phyloP scores from a whole-genome alignment of 2,329 filamentous ascomycete species.

The Zasmidium angulare region DNA sequence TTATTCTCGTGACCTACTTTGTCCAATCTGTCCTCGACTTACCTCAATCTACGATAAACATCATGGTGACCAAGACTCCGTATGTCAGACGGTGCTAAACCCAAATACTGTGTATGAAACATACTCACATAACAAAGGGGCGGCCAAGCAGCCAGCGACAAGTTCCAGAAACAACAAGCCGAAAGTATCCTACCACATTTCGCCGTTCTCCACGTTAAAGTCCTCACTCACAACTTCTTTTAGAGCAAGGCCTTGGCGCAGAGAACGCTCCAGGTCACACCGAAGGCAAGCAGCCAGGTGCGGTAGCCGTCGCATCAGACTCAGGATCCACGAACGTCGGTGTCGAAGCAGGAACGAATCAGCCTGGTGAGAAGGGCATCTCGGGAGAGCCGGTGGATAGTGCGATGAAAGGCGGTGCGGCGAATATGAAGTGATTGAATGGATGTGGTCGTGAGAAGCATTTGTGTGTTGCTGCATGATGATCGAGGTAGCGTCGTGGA shows the following conservation, averaged over 20 bases:
- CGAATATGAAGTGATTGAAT: slow-evolving; percentile 32
- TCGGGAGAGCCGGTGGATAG: slow-evolving; percentile 30
- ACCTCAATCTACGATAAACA: too few relatives aligned
- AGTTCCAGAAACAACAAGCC: slow-evolving; percentile 38
- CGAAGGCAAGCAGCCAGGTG: slow-evolving; percentile 29
- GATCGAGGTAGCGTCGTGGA: too few relatives aligned
- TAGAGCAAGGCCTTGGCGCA: slow-evolving; percentile 34
- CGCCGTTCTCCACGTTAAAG: background rate
- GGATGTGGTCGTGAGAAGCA: too few relatives aligned
- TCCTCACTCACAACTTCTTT: background rate
- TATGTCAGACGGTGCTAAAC: too few relatives aligned
- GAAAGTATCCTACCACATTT: slow-evolving; percentile 20
- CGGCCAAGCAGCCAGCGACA: slow-evolving; percentile 33
- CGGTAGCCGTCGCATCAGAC: slow-evolving; percentile 37
- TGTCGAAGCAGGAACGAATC: slow-evolving; percentile 30
- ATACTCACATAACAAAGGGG: slow-evolving; percentile 26
- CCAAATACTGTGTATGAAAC: too few relatives aligned
- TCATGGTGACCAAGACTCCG: slow-evolving; percentile 27
- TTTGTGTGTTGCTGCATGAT: too few relatives aligned
- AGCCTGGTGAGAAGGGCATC: slow-evolving; percentile 38
- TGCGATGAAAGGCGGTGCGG: slow-evolving; percentile 16
- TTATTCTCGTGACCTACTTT: background rate
- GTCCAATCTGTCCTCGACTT: too few relatives aligned
- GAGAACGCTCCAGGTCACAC: slow-evolving; percentile 35
- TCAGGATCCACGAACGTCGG: slow-evolving; percentile 35